A percentile compares a stretch with the other conserved stretches of the same genome.
Evolutionary conservation across 163 green algal species (phyloP).

Genomic region (Scenedesmus sp.): DNA sequence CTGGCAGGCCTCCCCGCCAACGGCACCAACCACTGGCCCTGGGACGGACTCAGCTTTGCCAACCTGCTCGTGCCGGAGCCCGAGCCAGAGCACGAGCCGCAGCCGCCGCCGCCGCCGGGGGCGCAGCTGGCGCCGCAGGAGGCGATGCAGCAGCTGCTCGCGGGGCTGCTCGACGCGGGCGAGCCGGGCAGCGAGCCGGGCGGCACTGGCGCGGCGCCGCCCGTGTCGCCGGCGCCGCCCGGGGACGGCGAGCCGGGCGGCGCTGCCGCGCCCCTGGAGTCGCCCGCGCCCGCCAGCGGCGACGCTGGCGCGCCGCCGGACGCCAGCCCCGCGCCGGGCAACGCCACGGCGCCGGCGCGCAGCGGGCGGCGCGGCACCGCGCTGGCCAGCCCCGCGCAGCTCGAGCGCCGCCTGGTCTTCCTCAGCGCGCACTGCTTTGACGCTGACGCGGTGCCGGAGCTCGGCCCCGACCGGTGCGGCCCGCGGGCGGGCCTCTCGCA

Average conservation of each 20-base stretch:
- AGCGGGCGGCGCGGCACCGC: background rate
- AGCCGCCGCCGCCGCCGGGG: background rate
- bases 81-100: background rate
- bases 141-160: background rate
- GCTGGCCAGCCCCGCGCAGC: background rate
- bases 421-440: constrained; percentile 12
- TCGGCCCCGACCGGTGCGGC: constrained; percentile 10
- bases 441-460: constrained; percentile 5
- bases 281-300: too few relatives aligned
- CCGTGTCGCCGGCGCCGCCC: background rate
- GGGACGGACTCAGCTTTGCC: constrained; percentile 1
- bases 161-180: background rate
- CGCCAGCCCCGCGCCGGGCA: too few relatives aligned
- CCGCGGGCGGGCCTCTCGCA: background rate
- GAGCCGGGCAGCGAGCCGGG: background rate
- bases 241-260: background rate
- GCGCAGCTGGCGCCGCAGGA: background rate
- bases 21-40: background rate
- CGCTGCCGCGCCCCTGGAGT: background rate
- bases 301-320: too few relatives aligned
- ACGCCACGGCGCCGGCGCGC: too few relatives aligned
- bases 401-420: background rate
- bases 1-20: background rate
- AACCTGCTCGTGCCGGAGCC: constrained; percentile 3
- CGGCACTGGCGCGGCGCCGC: too few relatives aligned